Conservation (phyloP, 371 early-diverging fungal genomes). For the Rhizopus stolonifer region DNA sequence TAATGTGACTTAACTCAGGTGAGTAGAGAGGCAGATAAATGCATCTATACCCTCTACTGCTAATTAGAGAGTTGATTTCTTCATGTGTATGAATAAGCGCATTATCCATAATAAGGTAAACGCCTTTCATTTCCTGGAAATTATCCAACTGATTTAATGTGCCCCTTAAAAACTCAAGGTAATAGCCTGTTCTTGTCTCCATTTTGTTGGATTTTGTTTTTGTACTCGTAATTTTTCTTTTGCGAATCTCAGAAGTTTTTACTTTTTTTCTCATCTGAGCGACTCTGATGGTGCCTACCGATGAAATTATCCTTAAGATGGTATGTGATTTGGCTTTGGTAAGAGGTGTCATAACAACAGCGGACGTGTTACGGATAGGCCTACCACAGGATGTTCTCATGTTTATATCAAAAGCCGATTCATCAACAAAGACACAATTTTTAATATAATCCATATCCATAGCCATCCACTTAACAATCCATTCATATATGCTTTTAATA, state of each 20-base stretch:
- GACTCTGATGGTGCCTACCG: conserved; percentile 7
- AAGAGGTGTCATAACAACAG: conserved; percentile 1
- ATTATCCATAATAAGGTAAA: conserved; percentile 6
- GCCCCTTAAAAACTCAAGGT: conserved; percentile 1
- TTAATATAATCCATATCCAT: not conserved
- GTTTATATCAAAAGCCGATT: conserved; percentile 11
- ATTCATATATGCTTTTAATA: too few relatives aligned
- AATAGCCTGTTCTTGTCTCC: conserved; percentile 4
- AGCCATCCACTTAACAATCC: too few relatives aligned
- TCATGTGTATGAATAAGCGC: too few relatives aligned
- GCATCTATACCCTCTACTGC: conserved; percentile 4
- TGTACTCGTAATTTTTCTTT: conserved; percentile 3
- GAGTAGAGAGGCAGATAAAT: conserved; percentile 8
- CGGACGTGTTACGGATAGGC: not conserved
- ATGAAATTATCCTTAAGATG: conserved; percentile 11
- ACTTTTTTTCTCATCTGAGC: conserved; percentile 10
- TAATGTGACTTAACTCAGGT: conserved; percentile 4
- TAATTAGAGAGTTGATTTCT: not conserved
- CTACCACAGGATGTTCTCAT: conserved; percentile 9
- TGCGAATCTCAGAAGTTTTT: conserved; percentile 1
- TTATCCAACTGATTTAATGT: conserved; percentile 1
- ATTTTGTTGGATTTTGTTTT: not conserved
- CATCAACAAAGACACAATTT: conserved; percentile 13
- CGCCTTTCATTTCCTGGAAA: not conserved
- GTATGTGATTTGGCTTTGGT: conserved; percentile 7